phyloP scores from a whole-genome alignment of 257 asterid species.

The Thymus quinquecostatus region DNA sequence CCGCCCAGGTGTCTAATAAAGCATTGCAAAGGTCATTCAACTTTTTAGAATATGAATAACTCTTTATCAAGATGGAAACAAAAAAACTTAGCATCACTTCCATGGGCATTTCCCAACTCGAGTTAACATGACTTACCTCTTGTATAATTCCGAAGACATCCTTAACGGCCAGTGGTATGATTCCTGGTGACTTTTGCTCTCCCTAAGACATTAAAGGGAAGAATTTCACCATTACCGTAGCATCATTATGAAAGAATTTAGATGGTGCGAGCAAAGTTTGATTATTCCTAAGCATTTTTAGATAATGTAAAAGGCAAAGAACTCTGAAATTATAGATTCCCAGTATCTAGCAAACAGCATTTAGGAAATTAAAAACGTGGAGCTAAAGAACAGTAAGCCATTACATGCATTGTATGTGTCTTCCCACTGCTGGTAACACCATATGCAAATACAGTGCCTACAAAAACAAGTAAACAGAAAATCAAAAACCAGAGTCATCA shows the following conservation, averaged over 20 bases:
- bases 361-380: slow-evolving; percentile 17
- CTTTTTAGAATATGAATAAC: slow-evolving; percentile 25
- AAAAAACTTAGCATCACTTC: slow-evolving; percentile 22
- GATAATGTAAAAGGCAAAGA: not conserved
- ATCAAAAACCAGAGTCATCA: slow-evolving; percentile 26
- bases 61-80: slow-evolving; percentile 17
- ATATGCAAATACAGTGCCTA: slow-evolving; percentile 85
- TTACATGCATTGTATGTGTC: slow-evolving; percentile 93
- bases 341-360: not conserved
- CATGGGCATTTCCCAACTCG: slow-evolving; percentile 15
- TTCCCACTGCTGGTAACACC: slow-evolving; percentile 94
- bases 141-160: slow-evolving; percentile 90
- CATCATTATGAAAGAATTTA: not conserved
- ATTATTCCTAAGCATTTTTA: not conserved
- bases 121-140: slow-evolving; percentile 52
- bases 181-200: slow-evolving; percentile 92
- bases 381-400: slow-evolving; percentile 20
- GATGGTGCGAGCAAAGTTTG: slow-evolving; percentile 19
- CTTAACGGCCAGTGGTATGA: slow-evolving; percentile 78
- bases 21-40: slow-evolving; percentile 29
- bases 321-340: slow-evolving; percentile 17
- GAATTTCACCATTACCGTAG: slow-evolving; percentile 20
- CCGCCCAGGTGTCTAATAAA: slow-evolving; percentile 73
- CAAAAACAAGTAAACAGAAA: slow-evolving; percentile 27
- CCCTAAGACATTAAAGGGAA: slow-evolving; percentile 52